Conservation (phyloP, 208 protist genomes). For the Crithidia expoeki region DNA sequence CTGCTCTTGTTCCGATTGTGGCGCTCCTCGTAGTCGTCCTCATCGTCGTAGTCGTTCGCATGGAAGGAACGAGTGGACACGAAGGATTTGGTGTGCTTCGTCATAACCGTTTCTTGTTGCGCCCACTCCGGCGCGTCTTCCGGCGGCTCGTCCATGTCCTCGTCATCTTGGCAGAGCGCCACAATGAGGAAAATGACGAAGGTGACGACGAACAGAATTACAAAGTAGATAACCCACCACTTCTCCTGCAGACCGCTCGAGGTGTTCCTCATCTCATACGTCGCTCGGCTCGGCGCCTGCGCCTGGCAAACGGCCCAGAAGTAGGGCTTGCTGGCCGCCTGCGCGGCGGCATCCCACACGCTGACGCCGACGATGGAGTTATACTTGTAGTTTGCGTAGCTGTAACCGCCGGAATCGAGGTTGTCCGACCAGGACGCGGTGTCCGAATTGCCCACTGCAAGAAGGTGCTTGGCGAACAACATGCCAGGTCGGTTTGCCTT, state of each 20-base stretch:
- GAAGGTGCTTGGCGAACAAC: conserved; percentile 25
- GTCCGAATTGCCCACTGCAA: conserved; percentile 19
- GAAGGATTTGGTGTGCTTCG: conserved; percentile 36
- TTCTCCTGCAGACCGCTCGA: conserved; percentile 23
- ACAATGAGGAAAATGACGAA: conserved; percentile 35
- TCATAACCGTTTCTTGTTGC: conserved; percentile 25
- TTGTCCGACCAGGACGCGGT: conserved; percentile 43
- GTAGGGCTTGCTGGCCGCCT: conserved; percentile 3
- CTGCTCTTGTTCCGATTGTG: background rate
- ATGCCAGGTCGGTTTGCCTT: conserved; percentile 25
- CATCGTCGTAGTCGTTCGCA: conserved; percentile 13
- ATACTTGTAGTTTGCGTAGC: conserved; percentile 29
- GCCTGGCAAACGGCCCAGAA: conserved; percentile 45
- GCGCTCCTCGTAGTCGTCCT: background rate
- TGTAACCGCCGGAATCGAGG: conserved; percentile 34
- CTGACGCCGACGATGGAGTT: conserved; percentile 12
- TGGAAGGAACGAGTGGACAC: conserved; percentile 44
- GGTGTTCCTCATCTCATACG: conserved; percentile 29
- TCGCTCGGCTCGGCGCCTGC: conserved; percentile 25
- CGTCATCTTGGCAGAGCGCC: conserved; percentile 46
- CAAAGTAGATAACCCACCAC: conserved; percentile 48
- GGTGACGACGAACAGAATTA: conserved; percentile 33
- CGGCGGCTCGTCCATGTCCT: conserved; percentile 59
- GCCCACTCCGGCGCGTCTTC: conserved; percentile 59
- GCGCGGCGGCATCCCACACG: conserved; percentile 5